Evolutionary conservation across 495 filamentous ascomycete species (phyloP), one percentile per base, ranked within the genome.

Genomic region (Pseudomonodictys pantanalensis): DNA sequence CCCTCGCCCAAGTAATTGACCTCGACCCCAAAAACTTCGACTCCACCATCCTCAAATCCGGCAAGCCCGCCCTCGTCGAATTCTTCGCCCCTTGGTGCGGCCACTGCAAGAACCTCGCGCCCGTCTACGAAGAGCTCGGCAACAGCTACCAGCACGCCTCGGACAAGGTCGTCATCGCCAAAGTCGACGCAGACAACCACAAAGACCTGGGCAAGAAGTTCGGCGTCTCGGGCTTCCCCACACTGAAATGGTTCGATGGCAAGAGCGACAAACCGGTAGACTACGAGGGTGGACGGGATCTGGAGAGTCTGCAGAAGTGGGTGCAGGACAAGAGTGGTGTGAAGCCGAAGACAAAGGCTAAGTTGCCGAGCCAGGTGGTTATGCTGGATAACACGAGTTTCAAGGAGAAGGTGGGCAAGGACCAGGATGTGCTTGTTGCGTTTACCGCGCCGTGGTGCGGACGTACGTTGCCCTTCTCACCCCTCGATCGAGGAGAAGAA

Each of bases 81-180:
- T 98, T 98, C 82, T 98, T 97, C 74, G 93, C 93, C 45, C 93
- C 93, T 56, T 98, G 93, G 93, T 98, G 95, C 74, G 95, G 95
- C 44, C 90, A 98, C 82, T 98, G 93, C 88, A 97, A 97, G 80
- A 96, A 76, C 60, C 88, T 98, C 9, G 95, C 92, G 20, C 93
- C 93, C 38, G 77, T 93, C 52, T 98, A 93, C 73, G 93, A 98
- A 73, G 88, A 98, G 73, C 84, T 98, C n/a, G 92, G 84, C 49
- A 72, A 79, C 30, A 76, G 76, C 49, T 91, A 89, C 71, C 83
- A 84, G 35, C 84, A 80, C 60, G 83, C 85, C 62, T 83, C 86
- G 64, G 86, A 95, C 73, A 90, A 92, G 70, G 84, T 98, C 26
- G 83, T 82, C 68, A 89, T 98, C 68, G 93, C 84, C 64, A 97